These are phyloP conservation scores for Cucumis cinereus DNA, from an alignment of 306 rosid species.

Conservation along the genomic window DNA sequence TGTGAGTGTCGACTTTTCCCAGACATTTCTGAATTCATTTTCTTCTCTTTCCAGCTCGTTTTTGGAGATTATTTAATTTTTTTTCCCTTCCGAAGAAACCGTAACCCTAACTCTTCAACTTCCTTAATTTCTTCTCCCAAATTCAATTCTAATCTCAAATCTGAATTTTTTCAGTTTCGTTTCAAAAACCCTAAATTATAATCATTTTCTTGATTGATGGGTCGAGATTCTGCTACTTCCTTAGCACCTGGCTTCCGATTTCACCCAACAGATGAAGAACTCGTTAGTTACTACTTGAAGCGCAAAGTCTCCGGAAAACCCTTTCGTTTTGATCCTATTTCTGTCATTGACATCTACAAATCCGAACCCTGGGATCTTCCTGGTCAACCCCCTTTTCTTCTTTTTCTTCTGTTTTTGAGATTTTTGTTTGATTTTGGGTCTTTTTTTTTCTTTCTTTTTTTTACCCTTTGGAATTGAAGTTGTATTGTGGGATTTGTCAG, in stretches of 20 bases:
- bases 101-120: slow-evolving; percentile 4
- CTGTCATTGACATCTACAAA: slow-evolving; percentile 59
- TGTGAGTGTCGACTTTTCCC: background rate
- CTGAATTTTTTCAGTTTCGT: background rate
- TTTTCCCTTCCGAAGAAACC: slow-evolving; percentile 7
- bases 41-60: background rate
- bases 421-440: background rate
- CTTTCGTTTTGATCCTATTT: slow-evolving; percentile 42
- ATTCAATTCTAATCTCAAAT: background rate
- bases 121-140: background rate
- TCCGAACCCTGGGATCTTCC: slow-evolving; percentile 95
- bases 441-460: background rate
- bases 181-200: background rate
- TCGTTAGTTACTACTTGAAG: slow-evolving; percentile 55
- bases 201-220: slow-evolving; percentile 23
- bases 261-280: slow-evolving; percentile 90
- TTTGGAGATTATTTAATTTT: background rate
- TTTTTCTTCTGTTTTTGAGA: background rate
- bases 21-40: background rate
- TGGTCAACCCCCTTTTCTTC: slow-evolving; percentile 18
- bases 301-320: slow-evolving; percentile 46
- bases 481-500: slow-evolving; percentile 15
- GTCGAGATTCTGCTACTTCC: slow-evolving; percentile 19
- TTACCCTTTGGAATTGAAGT: background rate
- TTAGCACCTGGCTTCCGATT: slow-evolving; percentile 88